Percentiles rank a stretch among this genome's conserved stretches.
Conservation (phyloP, 345 rosid species). For the Salix dunnii region DNA sequence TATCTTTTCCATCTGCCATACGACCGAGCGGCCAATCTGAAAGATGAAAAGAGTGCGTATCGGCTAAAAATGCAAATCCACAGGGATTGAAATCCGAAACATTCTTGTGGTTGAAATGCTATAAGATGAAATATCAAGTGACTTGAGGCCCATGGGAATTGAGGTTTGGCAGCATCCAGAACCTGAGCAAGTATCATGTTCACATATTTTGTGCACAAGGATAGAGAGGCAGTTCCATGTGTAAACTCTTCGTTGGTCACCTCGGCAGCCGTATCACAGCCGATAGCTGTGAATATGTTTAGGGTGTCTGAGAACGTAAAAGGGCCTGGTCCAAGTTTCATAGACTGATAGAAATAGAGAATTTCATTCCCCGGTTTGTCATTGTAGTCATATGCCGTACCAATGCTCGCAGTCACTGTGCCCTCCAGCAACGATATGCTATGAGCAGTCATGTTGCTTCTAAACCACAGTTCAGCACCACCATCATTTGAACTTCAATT, state of each 20-base stretch:
- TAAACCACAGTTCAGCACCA: not conserved
- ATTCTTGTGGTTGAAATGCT: not conserved
- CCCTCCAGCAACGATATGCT: slow-evolving; percentile 10
- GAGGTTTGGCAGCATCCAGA: slow-evolving; percentile 30
- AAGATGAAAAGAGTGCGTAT: not conserved
- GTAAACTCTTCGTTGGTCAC: not conserved
- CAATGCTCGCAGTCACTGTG: not conserved
- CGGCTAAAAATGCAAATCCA: slow-evolving; percentile 19
- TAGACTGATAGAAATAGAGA: too few species aligned
- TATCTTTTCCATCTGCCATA: not conserved
- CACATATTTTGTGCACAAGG: slow-evolving; percentile 2
- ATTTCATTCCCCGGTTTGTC: not conserved
- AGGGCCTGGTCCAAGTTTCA: not conserved
- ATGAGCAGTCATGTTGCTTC: not conserved
- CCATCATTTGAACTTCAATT: not conserved
- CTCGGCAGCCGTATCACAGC: slow-evolving; percentile 17
- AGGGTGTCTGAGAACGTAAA: slow-evolving; percentile 11
- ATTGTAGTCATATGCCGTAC: not conserved
- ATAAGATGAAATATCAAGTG: not conserved
- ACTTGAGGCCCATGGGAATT: slow-evolving; percentile 14
- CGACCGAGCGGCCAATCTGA: not conserved
- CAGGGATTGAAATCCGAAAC: slow-evolving; percentile 15
- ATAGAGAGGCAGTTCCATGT: slow-evolving; percentile 13
- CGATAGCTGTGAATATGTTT: slow-evolving; percentile 28
- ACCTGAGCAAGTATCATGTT: slow-evolving; percentile 17